These are phyloP conservation scores for Volutella citrinella DNA, from an alignment of 2,329 filamentous ascomycete genomes.

Conservation along the genomic window DNA sequence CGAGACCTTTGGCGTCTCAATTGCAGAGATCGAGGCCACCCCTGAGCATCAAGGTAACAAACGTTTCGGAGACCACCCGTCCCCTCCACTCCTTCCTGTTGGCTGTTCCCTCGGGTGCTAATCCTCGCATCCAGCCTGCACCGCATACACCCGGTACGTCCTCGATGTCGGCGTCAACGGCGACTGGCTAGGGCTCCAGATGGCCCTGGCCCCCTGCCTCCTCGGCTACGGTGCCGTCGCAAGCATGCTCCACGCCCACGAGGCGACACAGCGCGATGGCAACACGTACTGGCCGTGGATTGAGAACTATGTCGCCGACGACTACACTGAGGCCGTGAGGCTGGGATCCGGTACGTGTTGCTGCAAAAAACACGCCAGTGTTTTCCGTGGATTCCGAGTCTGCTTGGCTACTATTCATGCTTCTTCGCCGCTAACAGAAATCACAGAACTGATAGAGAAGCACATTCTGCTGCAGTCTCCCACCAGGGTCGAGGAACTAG, in stretches of 20 bases:
- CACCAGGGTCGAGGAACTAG: conserved; percentile 73
- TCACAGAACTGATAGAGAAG: conserved; percentile 73
- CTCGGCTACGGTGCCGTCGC: conserved; percentile 87
- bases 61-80: too few species aligned
- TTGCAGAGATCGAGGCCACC: conserved; percentile 66
- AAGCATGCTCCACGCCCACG: conserved; percentile 62
- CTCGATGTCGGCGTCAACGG: conserved; percentile 85
- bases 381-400: neutral
- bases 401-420: too few species aligned
- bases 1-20: conserved; percentile 71
- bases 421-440: too few species aligned
- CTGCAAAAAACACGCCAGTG: neutral
- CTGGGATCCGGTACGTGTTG: conserved; percentile 61
- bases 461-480: conserved; percentile 72
- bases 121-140: conserved; percentile 53
- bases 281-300: conserved; percentile 92
- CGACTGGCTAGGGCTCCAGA: conserved; percentile 83
- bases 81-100: neutral
- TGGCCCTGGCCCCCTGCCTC: conserved; percentile 81
- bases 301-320: conserved; percentile 78
- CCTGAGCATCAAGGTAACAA: conserved; percentile 69
- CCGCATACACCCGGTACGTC: conserved; percentile 80
- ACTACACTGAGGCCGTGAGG: conserved; percentile 71
- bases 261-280: conserved; percentile 56
- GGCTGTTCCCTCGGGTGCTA: conserved; percentile 4